Base-by-base conservation (phyloP, 805 yeast genomes). In the Phaffomyces antillensis region DNA sequence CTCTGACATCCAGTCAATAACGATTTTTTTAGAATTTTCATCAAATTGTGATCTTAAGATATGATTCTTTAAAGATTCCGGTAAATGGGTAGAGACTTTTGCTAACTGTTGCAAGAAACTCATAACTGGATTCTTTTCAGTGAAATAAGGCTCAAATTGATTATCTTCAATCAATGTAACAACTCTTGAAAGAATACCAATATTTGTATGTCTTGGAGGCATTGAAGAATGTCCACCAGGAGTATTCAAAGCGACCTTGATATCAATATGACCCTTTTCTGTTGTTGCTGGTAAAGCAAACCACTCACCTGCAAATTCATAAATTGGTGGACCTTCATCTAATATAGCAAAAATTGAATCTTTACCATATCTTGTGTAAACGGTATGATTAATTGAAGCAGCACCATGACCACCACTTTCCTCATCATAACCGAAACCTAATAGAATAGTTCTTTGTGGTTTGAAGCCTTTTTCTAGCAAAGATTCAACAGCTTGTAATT, bases 141-240 rank as follows among this genome's bases (percentile, higher is more conserved):
- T 63, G 35, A 86, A 64, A n/a, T 64, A 51, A 2, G 81, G 68
- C 23, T 50, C 49, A 40, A 59, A 65, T 11, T 79, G 81, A 45
- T 76, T 71, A 17, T 63, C 61, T 60, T 87, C 95, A 39, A 86
- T 68, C 23, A 60, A 52, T 10, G 67, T 58, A 15, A 82, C 68
- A 42, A 86, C 65, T 48, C 81, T 78, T 2, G 87, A 69, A 42
- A 81, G 67, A 31, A 86, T 73, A 16, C 93, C 96, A 63, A 87
- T 84, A 4, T 83, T 73, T 7, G 95, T 85, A 56, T 86, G 93
- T 39, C 77, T 82, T 2, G 90, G 91, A 10, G 95, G 93, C n/a
- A 73, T 61, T 8, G 90, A 82, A 1, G 91, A 79, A 58, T 85
- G 95, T 8, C 95, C 95, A 36, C 95, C 95, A 10, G 78, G 76